Base-by-base conservation (phyloP, 75 land plant species). In the Cupressus sempervirens region DNA sequence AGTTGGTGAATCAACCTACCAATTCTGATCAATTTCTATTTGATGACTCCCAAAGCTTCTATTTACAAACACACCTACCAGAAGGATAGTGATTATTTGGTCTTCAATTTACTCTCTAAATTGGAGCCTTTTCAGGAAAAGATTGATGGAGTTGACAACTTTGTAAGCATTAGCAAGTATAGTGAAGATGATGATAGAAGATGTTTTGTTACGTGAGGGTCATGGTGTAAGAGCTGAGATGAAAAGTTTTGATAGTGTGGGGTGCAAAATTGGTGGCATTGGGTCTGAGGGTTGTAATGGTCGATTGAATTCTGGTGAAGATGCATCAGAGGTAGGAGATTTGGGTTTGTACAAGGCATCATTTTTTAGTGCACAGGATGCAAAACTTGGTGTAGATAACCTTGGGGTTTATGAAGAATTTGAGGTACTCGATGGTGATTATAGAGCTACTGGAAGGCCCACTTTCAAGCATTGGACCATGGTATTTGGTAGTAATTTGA, bases 231-330 rank as follows among this genome's bases (percentile, higher is more conserved):
- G 50, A 79, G 14, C 10, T n/a, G 10, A 20, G 30, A 45, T 12
- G 50, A 45, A 0, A 43, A n/a, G n/a, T 79, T 79, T 40, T 13
- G 46, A 29, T 76, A 40, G 35, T 76, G 26, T 40, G 43, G 79
- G 38, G 26, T 1, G 45, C 18, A n/a, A 45, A 76, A 35, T 14
- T 36, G 20, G 77, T 35, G 77, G 77, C 20, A 76, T 62, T 32
- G 74, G 74, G 32, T 72, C 74, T 15, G 8, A 79, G 81, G 40
- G 23, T 76, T 76, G 74, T 76, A 76, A 20, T 76, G 40, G 80
- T 18, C 26, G 29, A 79, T 14, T 43, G 81, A 79, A n/a, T 23
- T 14, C 45, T 3, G 74, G 0, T 32, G 32, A 36, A 72, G 74
- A 72, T 30, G 35, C 74, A 10, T 32, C 4, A 72, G 43, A 41